Percentiles rank a stretch among this genome's conserved stretches.
Evolutionary conservation across 495 filamentous ascomycete genomes (phyloP).

Genomic region (Talaromyces thailandensis): DNA sequence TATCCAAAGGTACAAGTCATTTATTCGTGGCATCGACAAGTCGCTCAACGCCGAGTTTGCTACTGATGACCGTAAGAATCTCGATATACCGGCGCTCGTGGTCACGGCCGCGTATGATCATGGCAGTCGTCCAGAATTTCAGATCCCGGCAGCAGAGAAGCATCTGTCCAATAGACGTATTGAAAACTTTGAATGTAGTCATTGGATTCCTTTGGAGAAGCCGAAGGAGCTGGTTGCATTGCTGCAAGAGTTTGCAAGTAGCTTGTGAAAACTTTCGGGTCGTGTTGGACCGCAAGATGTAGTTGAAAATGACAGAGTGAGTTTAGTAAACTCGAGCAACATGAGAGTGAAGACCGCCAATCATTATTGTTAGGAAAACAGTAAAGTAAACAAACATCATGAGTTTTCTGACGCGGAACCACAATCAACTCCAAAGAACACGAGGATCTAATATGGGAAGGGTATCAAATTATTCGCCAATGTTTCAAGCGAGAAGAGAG

Average conservation of each 20-base stretch:
- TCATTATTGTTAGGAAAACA: too few relatives aligned
- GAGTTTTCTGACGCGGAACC: too few relatives aligned
- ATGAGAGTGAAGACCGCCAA: too few relatives aligned
- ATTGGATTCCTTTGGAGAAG: conserved; percentile 3
- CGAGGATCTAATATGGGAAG: too few relatives aligned
- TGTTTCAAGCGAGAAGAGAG: too few relatives aligned
- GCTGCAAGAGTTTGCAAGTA: background rate
- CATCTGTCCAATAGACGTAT: conserved; percentile 1
- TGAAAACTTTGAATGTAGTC: background rate
- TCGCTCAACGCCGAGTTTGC: background rate
- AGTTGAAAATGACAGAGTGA: background rate
- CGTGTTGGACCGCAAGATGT: background rate
- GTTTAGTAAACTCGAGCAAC: background rate
- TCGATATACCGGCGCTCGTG: background rate
- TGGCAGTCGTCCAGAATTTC: background rate
- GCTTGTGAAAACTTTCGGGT: too few relatives aligned
- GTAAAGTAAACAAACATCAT: too few relatives aligned
- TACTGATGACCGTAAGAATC: background rate
- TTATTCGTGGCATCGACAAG: background rate
- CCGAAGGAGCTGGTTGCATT: background rate
- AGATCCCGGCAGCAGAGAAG: background rate
- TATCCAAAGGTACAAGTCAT: background rate
- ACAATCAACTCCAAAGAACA: too few relatives aligned
- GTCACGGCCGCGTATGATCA: background rate
- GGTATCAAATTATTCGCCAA: too few relatives aligned